Evolutionary conservation across 1,139 yeast genomes (phyloP), one percentile per base, ranked within the genome.

Genomic region (Blastobotrys serpentis): DNA sequence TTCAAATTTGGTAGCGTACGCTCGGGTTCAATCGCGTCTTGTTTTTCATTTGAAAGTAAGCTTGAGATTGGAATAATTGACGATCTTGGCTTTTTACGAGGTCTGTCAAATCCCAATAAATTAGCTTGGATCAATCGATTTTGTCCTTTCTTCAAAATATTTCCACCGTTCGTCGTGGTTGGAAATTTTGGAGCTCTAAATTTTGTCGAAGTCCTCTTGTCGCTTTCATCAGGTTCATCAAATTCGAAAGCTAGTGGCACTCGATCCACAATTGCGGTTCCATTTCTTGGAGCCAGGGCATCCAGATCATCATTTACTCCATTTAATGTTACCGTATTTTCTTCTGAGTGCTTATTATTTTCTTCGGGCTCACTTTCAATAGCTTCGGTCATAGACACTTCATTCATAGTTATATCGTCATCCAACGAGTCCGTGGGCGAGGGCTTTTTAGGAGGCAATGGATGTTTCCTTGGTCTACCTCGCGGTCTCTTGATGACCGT

Each of bases 391-490:
- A 10, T 14, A 4, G 32, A 29, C 4, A 11, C n/a, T 4, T 11
- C 7, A 7, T 29, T 11, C 4, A 4, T 29, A 11, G n/a, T 29
- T 7, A 14, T 6, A 29, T 4, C 32, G n/a, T n/a, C n/a, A n/a
- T n/a, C n/a, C n/a, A n/a, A n/a, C n/a, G n/a, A n/a, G n/a, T n/a
- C n/a, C n/a, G n/a, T n/a, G n/a, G n/a, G n/a, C n/a, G n/a, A n/a
- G n/a, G n/a, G n/a, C n/a, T n/a, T n/a, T n/a, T n/a, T n/a, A n/a
- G n/a, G n/a, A n/a, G n/a, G n/a, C n/a, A n/a, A n/a, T n/a, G n/a
- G n/a, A n/a, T 6, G 43, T 26, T 46, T 46, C 13, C 46, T 44
- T 5, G 48, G 48, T 22, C 48, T 18, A 10, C 48, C 48, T 10
- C 43, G 47, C 3, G 32, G 32, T 13, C 42, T 23, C 16, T 33